Evolutionary conservation across 164 flowering plant genomes (phyloP), one percentile per base, ranked within the genome.

Genomic region (Macadamia integrifolia): DNA sequence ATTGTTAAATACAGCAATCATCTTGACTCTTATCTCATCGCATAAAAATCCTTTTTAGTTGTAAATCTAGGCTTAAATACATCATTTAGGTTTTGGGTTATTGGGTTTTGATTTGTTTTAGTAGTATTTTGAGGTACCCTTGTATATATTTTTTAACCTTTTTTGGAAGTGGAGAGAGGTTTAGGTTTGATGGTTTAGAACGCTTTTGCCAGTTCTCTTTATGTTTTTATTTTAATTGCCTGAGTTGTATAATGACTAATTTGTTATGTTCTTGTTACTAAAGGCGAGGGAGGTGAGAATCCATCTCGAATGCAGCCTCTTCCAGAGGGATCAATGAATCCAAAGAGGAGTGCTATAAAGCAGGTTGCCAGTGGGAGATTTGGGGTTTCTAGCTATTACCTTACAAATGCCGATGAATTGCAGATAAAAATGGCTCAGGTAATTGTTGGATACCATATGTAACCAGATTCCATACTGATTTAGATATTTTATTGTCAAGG

Each of bases 351-450:
- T 81, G 83, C 98, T 8, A 95, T 92, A 71, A 95, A 95, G 87
- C 99, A 95, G 78, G 96, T 95, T 70, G 99, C 99, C 7, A 95
- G 99, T 87, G 99, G 98, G 42, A 89, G 99, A 79, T 95, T 95
- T 77, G 99, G 99, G 52, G 99, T 95, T 74, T 88, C 96, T 30
- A 95, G 92, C 81, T 91, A 87, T 65, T 95, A 92, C 78, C 90
- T 95, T 52, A 91, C 98, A 18, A 95, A 95, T 85, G 96, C 98
- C 46, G 96, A 92, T 80, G 97, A 95, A 69, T 76, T 95, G 29
- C 99, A 95, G 73, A 95, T 95, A 55, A 95, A 95, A 77, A 95
- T 95, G 98, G 99, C 99, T 76, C 99, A 95, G 99, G 99, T 95
- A 87, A 49, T 58, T 59, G 29, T 61, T 58, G 6, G 11, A 62